Evolutionary conservation across 2,329 filamentous ascomycete genomes (phyloP).

Genomic region (Dothidotthia symphoricarpi): DNA sequence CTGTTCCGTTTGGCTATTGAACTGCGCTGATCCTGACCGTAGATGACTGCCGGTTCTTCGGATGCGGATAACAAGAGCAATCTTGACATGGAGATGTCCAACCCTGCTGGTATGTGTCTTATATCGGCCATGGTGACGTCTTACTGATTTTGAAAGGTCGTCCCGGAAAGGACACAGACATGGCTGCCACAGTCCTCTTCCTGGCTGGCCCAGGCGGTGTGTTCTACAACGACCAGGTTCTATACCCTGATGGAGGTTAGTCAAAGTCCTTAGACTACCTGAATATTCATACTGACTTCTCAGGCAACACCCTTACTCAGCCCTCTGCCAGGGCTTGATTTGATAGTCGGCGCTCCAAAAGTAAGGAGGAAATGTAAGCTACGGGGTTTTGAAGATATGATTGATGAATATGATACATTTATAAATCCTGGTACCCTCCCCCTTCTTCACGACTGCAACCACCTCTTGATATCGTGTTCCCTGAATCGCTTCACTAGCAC

Average conservation of each 20-base stretch:
- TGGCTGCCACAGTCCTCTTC: conserved; percentile 53
- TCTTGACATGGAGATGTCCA: conserved; percentile 44
- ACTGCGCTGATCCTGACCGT: too few species aligned
- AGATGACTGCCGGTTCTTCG: conserved; percentile 52
- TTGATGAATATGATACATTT: background rate
- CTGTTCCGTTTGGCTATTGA: background rate
- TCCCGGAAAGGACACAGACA: conserved; percentile 40
- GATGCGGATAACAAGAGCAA: conserved; percentile 50
- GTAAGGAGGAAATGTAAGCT: background rate
- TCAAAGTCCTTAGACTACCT: too few species aligned
- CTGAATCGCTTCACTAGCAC: too few species aligned
- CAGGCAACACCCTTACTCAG: conserved; percentile 18
- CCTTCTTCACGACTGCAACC: too few species aligned
- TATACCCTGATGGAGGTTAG: conserved; percentile 54
- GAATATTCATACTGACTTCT: too few species aligned
- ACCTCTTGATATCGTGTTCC: too few species aligned
- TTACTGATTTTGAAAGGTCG: background rate
- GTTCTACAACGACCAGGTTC: conserved; percentile 55
- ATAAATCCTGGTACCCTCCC: too few species aligned
- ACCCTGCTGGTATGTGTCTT: conserved; percentile 41
- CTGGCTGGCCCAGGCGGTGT: conserved; percentile 52
- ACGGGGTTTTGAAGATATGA: background rate
- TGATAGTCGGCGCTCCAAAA: background rate
- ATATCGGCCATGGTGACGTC: background rate
- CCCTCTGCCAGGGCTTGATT: conserved; percentile 12